These are phyloP conservation scores for Drechslerella dactyloides DNA, from an alignment of 2,329 filamentous ascomycete species.

Conservation along the genomic window DNA sequence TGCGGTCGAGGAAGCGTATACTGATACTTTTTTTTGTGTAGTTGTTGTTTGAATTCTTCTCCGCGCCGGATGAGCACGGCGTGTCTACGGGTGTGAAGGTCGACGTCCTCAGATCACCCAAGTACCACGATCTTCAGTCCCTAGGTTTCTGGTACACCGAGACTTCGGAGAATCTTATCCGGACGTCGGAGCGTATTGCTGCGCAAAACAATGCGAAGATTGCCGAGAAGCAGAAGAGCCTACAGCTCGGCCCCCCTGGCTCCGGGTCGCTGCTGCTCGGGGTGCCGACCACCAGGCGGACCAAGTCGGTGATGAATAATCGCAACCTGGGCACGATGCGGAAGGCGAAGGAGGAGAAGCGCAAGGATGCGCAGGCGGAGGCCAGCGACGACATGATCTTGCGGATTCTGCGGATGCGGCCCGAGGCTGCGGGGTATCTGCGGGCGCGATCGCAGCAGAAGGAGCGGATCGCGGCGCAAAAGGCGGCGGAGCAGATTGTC, in stretches of 20 bases:
- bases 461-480: conserved; percentile 86
- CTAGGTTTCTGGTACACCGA: conserved; percentile 99
- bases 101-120: conserved; percentile 92
- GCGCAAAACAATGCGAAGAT: conserved; percentile 78
- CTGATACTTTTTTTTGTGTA: conserved; percentile 25
- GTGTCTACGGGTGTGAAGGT: conserved; percentile 86
- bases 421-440: conserved; percentile 84
- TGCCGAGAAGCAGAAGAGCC: conserved; percentile 73
- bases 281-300: conserved; percentile 64
- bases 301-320: conserved; percentile 84
- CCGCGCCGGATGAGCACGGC: conserved; percentile 83
- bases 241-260: conserved; percentile 68
- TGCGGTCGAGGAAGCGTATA: neutral
- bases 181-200: conserved; percentile 95
- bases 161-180: conserved; percentile 84
- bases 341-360: conserved; percentile 92
- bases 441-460: conserved; percentile 91
- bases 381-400: conserved; percentile 98
- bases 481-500: conserved; percentile 92
- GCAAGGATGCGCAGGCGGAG: conserved; percentile 93
- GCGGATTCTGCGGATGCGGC: conserved; percentile 90
- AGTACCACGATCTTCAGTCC: conserved; percentile 96
- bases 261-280: conserved; percentile 59
- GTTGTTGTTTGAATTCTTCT: conserved; percentile 91
- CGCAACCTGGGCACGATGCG: conserved; percentile 95